Evolutionary conservation across 306 rosid species (phyloP).

Genomic region (Hippophae tibetana): DNA sequence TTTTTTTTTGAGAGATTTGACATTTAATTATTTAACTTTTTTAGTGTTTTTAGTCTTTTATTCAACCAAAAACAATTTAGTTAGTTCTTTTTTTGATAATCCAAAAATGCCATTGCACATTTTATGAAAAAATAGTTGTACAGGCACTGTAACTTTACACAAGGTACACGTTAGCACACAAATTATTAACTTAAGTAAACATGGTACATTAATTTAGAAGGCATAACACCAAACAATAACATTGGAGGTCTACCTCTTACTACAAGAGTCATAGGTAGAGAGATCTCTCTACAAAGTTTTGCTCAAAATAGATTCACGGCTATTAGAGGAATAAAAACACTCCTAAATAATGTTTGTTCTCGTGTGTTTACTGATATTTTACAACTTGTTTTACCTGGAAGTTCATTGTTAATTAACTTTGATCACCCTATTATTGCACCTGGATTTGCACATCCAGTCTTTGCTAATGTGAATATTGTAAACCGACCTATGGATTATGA

Average conservation of each 20-base stretch:
- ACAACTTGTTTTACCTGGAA: conserved; percentile 11
- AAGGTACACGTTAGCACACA: too few relatives aligned
- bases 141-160: too few relatives aligned
- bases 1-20: too few relatives aligned
- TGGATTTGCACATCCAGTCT: conserved; percentile 46
- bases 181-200: too few relatives aligned
- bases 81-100: too few relatives aligned
- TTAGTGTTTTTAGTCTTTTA: too few relatives aligned
- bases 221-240: background rate
- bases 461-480: conserved; percentile 30
- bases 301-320: conserved; percentile 21
- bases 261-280: conserved; percentile 10
- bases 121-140: too few relatives aligned
- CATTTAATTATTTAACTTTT: too few relatives aligned
- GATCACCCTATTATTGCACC: conserved; percentile 17
- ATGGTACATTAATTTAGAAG: too few relatives aligned
- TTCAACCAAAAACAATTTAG: too few relatives aligned
- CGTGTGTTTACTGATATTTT: conserved; percentile 45
- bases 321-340: conserved; percentile 31
- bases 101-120: too few relatives aligned
- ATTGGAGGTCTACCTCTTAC: conserved; percentile 19
- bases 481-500: conserved; percentile 9
- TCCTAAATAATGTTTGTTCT: conserved; percentile 30
- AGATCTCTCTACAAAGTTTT: conserved; percentile 32
- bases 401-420: background rate